Evolutionary conservation across 495 filamentous ascomycete species (phyloP).

Genomic region (Bacidia gigantensis): DNA sequence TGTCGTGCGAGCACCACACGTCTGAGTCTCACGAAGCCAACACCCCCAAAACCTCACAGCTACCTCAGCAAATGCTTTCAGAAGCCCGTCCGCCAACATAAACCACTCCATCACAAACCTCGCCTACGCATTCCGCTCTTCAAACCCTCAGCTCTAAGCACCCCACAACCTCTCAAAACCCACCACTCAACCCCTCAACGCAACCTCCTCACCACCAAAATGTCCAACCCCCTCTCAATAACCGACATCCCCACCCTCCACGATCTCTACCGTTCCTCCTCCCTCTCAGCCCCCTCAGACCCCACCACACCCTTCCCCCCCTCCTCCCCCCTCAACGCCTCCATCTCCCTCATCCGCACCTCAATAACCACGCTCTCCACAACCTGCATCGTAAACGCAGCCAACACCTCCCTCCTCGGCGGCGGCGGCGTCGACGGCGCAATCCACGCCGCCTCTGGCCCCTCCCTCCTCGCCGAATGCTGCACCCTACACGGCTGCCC

Average conservation of each 20-base stretch:
- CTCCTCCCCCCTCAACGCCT: slow-evolving; percentile 51
- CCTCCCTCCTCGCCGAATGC: slow-evolving; percentile 55
- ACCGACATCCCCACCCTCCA: slow-evolving; percentile 50
- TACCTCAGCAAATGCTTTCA: too few relatives aligned
- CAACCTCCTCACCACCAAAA: background rate
- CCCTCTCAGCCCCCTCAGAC: slow-evolving; percentile 19
- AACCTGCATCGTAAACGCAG: slow-evolving; percentile 86
- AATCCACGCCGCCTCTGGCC: slow-evolving; percentile 76
- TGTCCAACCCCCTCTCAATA: slow-evolving; percentile 17
- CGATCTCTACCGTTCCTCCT: slow-evolving; percentile 40
- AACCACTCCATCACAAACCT: background rate
- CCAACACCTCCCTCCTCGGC: slow-evolving; percentile 63
- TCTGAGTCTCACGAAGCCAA: too few relatives aligned
- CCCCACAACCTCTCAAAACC: too few relatives aligned
- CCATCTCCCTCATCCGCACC: slow-evolving; percentile 51
- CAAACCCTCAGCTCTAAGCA: slow-evolving; percentile 12
- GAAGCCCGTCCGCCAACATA: too few relatives aligned
- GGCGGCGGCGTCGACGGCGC: slow-evolving; percentile 83
- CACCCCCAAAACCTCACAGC: too few relatives aligned
- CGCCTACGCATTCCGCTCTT: background rate
- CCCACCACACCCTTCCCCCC: slow-evolving; percentile 21
- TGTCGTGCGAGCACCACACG: too few relatives aligned
- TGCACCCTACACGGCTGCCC: slow-evolving; percentile 49
- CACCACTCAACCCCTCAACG: background rate
- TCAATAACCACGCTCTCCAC: slow-evolving; percentile 76